Base-by-base conservation (phyloP, 305 asterid genomes). In the Euphrasia arctica region DNA sequence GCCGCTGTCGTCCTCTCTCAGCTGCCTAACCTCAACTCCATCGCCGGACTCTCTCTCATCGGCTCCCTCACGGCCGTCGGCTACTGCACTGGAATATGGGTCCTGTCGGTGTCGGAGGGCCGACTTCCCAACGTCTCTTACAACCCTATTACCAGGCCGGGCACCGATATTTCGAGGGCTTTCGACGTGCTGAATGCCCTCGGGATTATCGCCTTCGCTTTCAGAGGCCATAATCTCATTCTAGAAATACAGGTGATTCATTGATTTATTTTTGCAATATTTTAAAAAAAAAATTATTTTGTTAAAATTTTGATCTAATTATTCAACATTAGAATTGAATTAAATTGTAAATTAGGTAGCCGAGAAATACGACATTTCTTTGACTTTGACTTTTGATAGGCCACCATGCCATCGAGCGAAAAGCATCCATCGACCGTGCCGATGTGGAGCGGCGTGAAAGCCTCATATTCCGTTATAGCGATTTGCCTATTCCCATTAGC, bases 331-430 rank as follows among this genome's bases (percentile, higher is more conserved):
- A 18, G 22, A 18, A 18, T 18, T 18, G 22, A 18, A 18, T 18
- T 18, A 18, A 18, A 18, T 18, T 18, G 22, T 18, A 18, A 18
- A 18, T 18, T 18, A 18, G 22, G 22, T 18, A 18, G 22, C 22
- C 22, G 22, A 18, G 22, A 18, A 18, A 18, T 18, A 18, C 22
- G 22, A 18, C 22, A 18, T 18, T 18, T 18, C n/a, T 43, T 12
- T 43, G n/a, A 43, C 14, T 43, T 9, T 43, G n/a, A 62, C 18
- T 45, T 67, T 58, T 41, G 14, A 45, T 80, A 91, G 96, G 96
- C 95, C 1, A 91, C 98, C 1, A 89, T 91, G 98, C 96, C 98
- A 10, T 91, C 98, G 0, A 79, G 71, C 54, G 98, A 91, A 78
- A 91, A 91, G 75, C 91, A 87, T 54, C 98, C 98, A 60, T 89